Conservation (phyloP, 2,329 filamentous ascomycete species). For the Fusarium denticulatum region DNA sequence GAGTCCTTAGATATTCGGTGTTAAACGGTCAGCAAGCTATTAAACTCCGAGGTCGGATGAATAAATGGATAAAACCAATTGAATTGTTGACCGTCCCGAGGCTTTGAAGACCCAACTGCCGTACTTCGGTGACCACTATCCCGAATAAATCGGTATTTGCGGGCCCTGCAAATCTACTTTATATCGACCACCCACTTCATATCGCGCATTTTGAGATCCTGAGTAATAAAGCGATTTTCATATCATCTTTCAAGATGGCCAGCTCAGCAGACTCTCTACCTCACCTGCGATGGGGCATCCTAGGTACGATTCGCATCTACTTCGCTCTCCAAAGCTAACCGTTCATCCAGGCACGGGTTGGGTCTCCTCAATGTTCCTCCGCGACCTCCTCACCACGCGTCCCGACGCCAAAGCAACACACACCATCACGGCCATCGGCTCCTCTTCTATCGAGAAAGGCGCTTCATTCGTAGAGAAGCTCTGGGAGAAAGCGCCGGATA, state of each 20-base stretch:
- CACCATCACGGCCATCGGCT: conserved; percentile 5
- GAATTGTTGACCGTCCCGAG: fast-evolving
- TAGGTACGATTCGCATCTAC: background rate
- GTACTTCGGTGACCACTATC: background rate
- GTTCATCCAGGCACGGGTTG: conserved; percentile 8
- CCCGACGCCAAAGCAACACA: conserved; percentile 7
- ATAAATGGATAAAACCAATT: fast-evolving
- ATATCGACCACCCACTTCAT: background rate
- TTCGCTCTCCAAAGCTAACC: background rate
- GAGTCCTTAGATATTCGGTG: background rate
- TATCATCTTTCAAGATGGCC: conserved; percentile 18
- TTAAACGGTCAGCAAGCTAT: background rate
- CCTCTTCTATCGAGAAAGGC: background rate
- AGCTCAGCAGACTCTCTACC: background rate
- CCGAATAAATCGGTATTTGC: background rate
- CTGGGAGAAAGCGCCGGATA: background rate
- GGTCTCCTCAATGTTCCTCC: conserved; percentile 25
- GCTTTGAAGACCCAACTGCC: background rate
- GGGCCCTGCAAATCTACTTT: background rate
- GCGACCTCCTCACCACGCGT: conserved; percentile 1
- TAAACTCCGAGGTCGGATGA: too few relatives aligned
- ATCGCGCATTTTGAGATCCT: background rate
- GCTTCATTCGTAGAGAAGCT: conserved; percentile 4
- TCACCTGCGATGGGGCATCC: conserved; percentile 17
- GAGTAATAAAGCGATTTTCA: too few relatives aligned